These are phyloP conservation scores for Leccinum disarticulatum DNA, from an alignment of 768 basidiomycete genomes.

Conservation along the genomic window DNA sequence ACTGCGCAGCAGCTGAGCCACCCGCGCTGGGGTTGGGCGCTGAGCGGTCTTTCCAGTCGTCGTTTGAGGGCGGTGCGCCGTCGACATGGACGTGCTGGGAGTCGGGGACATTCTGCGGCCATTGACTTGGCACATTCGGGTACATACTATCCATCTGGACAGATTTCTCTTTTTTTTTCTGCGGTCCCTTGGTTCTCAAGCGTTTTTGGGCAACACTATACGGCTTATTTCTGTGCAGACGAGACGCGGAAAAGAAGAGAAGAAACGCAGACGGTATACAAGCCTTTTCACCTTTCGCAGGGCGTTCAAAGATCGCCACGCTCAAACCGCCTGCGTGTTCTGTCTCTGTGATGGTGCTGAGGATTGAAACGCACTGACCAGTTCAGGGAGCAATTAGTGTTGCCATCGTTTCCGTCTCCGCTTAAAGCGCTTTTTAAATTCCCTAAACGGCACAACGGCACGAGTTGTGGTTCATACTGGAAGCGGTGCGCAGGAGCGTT, in stretches of 20 bases:
- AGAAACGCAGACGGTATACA: constrained; percentile 39
- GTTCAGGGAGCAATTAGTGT: constrained; percentile 24
- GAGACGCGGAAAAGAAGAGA: constrained; percentile 36
- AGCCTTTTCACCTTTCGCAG: constrained; percentile 42
- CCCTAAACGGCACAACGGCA: constrained; percentile 29
- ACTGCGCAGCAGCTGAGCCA: constrained; percentile 33
- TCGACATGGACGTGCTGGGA: constrained; percentile 34
- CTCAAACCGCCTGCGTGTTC: constrained; percentile 40
- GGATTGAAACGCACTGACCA: constrained; percentile 37
- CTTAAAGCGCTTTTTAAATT: constrained; percentile 23
- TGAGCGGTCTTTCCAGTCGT: constrained; percentile 42
- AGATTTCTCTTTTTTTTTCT: constrained; percentile 41
- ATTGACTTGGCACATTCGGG: constrained; percentile 43
- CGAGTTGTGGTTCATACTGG: constrained; percentile 5
- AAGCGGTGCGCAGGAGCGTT: constrained; percentile 26
- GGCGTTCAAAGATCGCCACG: constrained; percentile 34
- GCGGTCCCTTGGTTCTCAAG: constrained; percentile 40
- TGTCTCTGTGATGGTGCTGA: constrained; percentile 41
- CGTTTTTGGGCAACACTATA: constrained; percentile 43
- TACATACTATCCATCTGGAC: constrained; percentile 47
- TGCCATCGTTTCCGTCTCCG: constrained; percentile 30
- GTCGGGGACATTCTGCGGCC: constrained; percentile 39
- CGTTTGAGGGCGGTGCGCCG: constrained; percentile 30
- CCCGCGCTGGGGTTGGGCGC: constrained; percentile 23
- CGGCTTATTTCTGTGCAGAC: constrained; percentile 47